Base-by-base conservation (phyloP, 78 protist genomes). In the Mantamonas sphyraenae region DNA sequence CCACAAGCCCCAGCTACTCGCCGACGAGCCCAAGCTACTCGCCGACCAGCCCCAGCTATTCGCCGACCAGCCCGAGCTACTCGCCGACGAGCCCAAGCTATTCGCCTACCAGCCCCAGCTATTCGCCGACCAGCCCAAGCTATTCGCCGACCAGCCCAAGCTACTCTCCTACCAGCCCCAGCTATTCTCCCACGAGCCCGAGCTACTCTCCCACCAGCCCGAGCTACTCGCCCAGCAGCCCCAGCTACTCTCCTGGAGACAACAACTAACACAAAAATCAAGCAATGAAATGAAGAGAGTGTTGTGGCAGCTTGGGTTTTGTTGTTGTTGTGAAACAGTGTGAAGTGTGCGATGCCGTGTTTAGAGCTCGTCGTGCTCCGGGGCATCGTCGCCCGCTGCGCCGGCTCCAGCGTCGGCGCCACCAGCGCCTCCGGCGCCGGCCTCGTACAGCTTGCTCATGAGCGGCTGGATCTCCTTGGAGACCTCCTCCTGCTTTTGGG, bases 391-490 rank as follows among this genome's bases (percentile, higher is more conserved):
- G 30, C 56, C 82, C 2, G 30, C 83, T 12, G 45, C 85, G 19
- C 39, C 79, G 39, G 80, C 88, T 28, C 85, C 95, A 30, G 70
- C 90, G 10, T 67, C 85, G 5, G 79, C 71, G 24, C 76, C 82
- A 0, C 58, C 81, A 35, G 81, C 88, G 28, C 83, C 84, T 2
- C 40, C 53, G 47, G n/a, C n/a, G 45, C 62, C 50, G 53, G 76
- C 71, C 60, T 72, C 66, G 78, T 94, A 96, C 56, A 93, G 68
- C 82, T 89, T 88, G 55, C 86, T 30, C 79, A 97, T 77, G 86
- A 97, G 96, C 61, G 99, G 99, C 66, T 91, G 78, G 82, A 66
- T 81, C 7, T 81, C 60, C 43, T 58, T 57, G 82, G 96, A 95
- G 26, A 97, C 77, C 64, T 64, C 87, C 86, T 91, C 80, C 74